Evolutionary conservation across 1,284 basidiomycete genomes (phyloP), one percentile per base, ranked within the genome.

Genomic region (Ustilago loliicola): DNA sequence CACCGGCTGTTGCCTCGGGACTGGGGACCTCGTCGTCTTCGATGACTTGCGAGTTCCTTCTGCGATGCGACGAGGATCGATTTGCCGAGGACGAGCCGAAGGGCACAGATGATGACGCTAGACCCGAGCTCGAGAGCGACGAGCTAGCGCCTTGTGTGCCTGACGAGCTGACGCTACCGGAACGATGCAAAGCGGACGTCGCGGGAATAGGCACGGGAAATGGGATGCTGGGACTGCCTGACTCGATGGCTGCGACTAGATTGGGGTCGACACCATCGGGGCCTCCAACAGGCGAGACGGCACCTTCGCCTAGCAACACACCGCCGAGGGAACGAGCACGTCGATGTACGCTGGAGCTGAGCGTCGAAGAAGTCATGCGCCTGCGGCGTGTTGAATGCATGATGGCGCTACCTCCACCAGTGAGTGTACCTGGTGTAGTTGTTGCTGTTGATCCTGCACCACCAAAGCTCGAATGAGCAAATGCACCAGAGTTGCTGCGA

Each of bases 191-290:
- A 7, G 38, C 61, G 11, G 71, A 54, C n/a, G 63, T 50, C n/a
- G 70, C 47, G 32, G 79, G 69, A 32, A 65, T 70, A 7, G 79
- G 62, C 3, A 72, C 72, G 19, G 69, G 72, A 19, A 69, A 42
- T 11, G 81, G 83, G 36, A 81, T 77, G 53, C 53, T 76, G 19
- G 72, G 65, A 50, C 69, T 80, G 38, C 75, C 71, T 25, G 75
- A 72, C 9, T 80, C 73, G 63, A 86, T 85, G 19, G 84, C 84
- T 11, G 84, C 84, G 7, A 86, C 78, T 11, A 86, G 66, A 17
- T 79, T 78, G 0, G 84, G 84, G 65, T 86, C 84, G 11, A 86
- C 83, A 25, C 84, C 84, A 32, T 86, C 84, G 4, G 84, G 83
- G 8, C 84, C 84, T 38, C 84, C 84, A 11, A 86, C 70, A 7